phyloP scores from a whole-genome alignment of 2,329 filamentous ascomycete species.

The Colletotrichum incanum region DNA sequence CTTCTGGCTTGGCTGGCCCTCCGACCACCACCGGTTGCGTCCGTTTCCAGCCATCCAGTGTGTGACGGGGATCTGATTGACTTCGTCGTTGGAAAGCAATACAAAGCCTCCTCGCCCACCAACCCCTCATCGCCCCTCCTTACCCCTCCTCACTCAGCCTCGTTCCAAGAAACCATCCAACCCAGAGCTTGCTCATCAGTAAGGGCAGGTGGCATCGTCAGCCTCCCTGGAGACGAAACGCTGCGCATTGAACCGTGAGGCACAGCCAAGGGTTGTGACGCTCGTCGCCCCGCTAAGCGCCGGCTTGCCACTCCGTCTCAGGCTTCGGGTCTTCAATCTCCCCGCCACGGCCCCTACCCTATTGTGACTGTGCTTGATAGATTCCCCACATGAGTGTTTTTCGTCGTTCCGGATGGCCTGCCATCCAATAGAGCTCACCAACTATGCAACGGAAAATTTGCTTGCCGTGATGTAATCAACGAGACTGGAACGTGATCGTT shows the following conservation, averaged over 20 bases:
- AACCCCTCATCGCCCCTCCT: constrained; percentile 7
- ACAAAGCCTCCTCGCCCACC: neutral
- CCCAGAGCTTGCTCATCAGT: neutral
- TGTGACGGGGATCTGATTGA: neutral
- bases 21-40: neutral
- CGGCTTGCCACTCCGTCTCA: constrained; percentile 21
- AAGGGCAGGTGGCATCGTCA: constrained; percentile 6
- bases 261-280: constrained; percentile 17
- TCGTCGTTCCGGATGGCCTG: neutral
- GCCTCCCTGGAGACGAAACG: constrained; percentile 16
- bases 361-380: neutral
- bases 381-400: neutral
- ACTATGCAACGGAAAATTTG: neutral
- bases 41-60: neutral
- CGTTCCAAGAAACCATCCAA: neutral
- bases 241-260: constrained; percentile 19
- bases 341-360: neutral
- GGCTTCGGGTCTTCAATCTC: constrained; percentile 4
- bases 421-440: neutral
- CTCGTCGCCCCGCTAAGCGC: constrained; percentile 19
- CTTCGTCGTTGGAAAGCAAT: neutral
- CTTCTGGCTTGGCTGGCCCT: neutral
- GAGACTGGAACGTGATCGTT: neutral
- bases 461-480: neutral
- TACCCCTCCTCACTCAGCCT: constrained; percentile 25